Conservation (phyloP, 345 rosid species). For the Theobroma cacao region DNA sequence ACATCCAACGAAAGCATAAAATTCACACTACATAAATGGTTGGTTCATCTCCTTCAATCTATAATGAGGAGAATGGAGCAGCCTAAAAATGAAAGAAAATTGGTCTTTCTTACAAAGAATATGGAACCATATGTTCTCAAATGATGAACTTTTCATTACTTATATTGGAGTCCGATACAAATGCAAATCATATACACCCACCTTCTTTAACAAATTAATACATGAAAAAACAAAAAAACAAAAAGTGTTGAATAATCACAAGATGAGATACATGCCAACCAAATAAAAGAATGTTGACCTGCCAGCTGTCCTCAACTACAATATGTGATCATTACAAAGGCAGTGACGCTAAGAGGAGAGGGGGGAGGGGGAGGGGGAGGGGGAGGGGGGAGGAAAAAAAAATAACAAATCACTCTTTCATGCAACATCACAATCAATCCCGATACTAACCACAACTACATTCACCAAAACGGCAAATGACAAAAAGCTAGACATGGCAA, state of each 20-base stretch:
- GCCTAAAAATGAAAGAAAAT: too few relatives aligned
- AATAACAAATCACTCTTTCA: constrained; percentile 29
- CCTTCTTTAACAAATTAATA: constrained; percentile 16
- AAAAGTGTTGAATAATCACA: constrained; percentile 26
- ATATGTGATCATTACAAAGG: constrained; percentile 28
- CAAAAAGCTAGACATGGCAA: constrained; percentile 25
- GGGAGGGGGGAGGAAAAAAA: background rate
- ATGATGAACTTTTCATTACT: constrained; percentile 23
- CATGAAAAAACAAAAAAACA: background rate
- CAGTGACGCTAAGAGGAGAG: constrained; percentile 8
- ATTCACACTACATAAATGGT: background rate
- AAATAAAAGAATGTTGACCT: constrained; percentile 33
- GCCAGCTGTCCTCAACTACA: constrained; percentile 31
- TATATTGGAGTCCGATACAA: constrained; percentile 21
- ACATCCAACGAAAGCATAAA: background rate
- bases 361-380: background rate
- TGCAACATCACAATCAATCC: constrained; percentile 33
- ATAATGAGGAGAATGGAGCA: too few relatives aligned
- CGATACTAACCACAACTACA: constrained; percentile 22
- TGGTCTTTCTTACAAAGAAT: too few relatives aligned
- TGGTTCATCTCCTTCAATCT: background rate
- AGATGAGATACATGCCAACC: constrained; percentile 26
- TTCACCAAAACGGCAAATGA: constrained; percentile 9
- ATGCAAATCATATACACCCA: constrained; percentile 31
- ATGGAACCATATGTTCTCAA: background rate